Evolutionary conservation across 805 yeast genomes (phyloP).

Genomic region (Maudiozyma barnettii): DNA sequence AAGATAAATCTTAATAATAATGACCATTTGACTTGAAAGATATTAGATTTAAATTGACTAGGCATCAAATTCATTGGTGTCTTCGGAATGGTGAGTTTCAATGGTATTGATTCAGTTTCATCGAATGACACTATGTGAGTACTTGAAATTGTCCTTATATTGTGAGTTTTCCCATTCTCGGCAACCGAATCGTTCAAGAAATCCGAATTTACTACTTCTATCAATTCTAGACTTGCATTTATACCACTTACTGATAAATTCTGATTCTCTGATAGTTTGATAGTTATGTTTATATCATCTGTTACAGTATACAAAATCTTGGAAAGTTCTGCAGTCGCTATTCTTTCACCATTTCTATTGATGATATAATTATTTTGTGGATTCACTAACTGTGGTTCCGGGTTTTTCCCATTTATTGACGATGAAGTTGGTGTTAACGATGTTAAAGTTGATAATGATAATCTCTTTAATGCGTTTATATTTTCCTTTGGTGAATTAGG

Average conservation of each 20-base stretch:
- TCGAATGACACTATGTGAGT: slow-evolving; percentile 28
- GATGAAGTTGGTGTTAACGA: not conserved
- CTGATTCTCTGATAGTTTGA: slow-evolving; percentile 28
- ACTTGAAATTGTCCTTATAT: slow-evolving; percentile 20
- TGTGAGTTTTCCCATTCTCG: slow-evolving; percentile 7
- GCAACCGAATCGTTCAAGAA: slow-evolving; percentile 12
- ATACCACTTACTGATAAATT: slow-evolving; percentile 32
- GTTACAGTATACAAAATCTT: slow-evolving; percentile 37
- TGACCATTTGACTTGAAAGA: slow-evolving; percentile 34
- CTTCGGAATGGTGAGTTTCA: slow-evolving; percentile 24
- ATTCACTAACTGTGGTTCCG: slow-evolving; percentile 16
- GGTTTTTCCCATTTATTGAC: no score
- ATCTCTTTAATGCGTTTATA: slow-evolving; percentile 10
- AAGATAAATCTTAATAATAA: slow-evolving; percentile 31
- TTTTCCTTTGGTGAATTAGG: slow-evolving; percentile 9
- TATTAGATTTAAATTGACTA: slow-evolving; percentile 33
- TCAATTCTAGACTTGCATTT: slow-evolving; percentile 27
- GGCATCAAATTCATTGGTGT: slow-evolving; percentile 30
- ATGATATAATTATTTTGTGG: slow-evolving; percentile 33
- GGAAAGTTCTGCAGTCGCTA: slow-evolving; percentile 34
- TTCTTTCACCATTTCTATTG: slow-evolving; percentile 32
- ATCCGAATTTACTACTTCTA: slow-evolving; percentile 30
- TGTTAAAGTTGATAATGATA: not conserved
- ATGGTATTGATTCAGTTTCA: slow-evolving; percentile 18
- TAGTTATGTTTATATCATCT: slow-evolving; percentile 35